Base-by-base conservation (phyloP, 768 basidiomycete species). In the Collybia nuda region DNA sequence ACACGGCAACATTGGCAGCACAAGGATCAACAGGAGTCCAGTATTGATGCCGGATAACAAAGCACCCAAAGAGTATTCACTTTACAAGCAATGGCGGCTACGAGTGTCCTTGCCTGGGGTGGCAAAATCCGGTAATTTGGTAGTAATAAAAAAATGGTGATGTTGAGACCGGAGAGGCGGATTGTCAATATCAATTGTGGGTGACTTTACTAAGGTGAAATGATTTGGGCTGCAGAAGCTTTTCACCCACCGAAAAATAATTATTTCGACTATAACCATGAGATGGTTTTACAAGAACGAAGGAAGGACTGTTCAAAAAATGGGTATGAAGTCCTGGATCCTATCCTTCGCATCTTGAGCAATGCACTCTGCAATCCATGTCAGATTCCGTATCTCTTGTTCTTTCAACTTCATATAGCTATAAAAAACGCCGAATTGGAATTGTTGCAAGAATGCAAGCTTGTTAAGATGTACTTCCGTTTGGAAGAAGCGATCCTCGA, bases 321-420 rank as follows among this genome's bases (percentile, higher is more conserved):
- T 88, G 60, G 90, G 86, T 77, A 95, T 93, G 72, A 86, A 94
- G 71, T 96, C 93, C 64, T 93, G 86, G 73, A 98, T 93, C 73
- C 96, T 84, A 62, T 97, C 92, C 69, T 87, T 85, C 39, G 94
- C 93, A 72, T 96, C 88, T 75, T 98, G 96, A 7, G 94, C 94
- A 59, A 98, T 97, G 69, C 96, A 98, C 74, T 98, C 96, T 48
- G 93, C 93, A 70, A 97, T 94, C 92, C 91, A 93, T 23, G 88
- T 91, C 59, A 94, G 61, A 60, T 89, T 92, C 55, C 90, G 77
- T 54, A 93, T 88, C 72, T 94, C 91, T 74, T 92, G 88, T 70
- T 93, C 91, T 75, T 90, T 92, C 70, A 93, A 71, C 71, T 91
- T 92, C 69, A 97, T 80, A 66, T 95, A 98, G 63, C 86, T 86